phyloP scores from a whole-genome alignment of 495 filamentous ascomycete species.

The Xylaria castorea region DNA sequence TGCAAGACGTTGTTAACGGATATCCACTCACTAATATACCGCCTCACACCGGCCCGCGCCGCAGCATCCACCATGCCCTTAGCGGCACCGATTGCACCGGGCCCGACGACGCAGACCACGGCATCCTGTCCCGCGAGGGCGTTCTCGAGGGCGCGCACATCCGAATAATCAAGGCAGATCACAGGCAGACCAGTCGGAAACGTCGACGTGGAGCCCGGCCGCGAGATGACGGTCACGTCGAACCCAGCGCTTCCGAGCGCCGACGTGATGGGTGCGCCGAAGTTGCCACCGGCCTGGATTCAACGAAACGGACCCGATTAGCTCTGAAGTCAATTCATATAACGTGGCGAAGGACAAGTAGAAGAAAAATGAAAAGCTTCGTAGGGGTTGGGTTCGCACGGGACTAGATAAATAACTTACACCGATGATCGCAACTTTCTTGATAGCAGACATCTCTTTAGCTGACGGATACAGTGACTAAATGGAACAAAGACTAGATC shows the following conservation, averaged over 20 bases:
- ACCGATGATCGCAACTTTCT: slow-evolving; percentile 50
- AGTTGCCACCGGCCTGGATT: slow-evolving; percentile 57
- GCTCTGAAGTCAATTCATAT: background rate
- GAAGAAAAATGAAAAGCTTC: background rate
- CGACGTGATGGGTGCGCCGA: slow-evolving; percentile 57
- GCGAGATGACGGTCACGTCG: slow-evolving; percentile 58
- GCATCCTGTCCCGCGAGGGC: slow-evolving; percentile 55
- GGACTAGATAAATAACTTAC: slow-evolving; percentile 37
- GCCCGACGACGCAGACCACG: slow-evolving; percentile 47
- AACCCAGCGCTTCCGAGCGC: slow-evolving; percentile 52
- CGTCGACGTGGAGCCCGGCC: slow-evolving; percentile 41
- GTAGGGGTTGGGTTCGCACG: background rate
- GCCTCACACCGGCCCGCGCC: slow-evolving; percentile 53
- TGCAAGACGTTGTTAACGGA: background rate
- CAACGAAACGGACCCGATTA: background rate
- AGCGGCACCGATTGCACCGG: slow-evolving; percentile 40
- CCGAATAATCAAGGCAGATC: slow-evolving; percentile 50
- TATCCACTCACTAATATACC: slow-evolving; percentile 48
- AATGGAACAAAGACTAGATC: background rate
- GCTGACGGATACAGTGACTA: background rate
- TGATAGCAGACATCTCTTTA: slow-evolving; percentile 42
- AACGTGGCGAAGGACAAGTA: background rate
- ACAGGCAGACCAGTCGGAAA: slow-evolving; percentile 44
- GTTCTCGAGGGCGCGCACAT: slow-evolving; percentile 43
- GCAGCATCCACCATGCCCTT: slow-evolving; percentile 58